These are phyloP conservation scores for Penicillium sp. DNA, from an alignment of 2,329 filamentous ascomycete genomes.

Conservation along the genomic window DNA sequence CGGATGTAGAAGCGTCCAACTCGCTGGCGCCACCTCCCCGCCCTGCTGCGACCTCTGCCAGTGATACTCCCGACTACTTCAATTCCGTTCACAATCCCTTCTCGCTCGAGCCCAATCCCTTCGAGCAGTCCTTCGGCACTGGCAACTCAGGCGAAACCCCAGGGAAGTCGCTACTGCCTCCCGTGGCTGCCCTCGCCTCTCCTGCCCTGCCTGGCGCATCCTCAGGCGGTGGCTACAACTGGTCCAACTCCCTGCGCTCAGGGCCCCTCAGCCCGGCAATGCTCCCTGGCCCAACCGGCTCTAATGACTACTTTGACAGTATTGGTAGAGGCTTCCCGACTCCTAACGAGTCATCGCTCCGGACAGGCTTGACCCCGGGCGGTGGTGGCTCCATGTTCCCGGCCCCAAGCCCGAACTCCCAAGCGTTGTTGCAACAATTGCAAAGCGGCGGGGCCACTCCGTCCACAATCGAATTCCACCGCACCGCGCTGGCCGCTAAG, in stretches of 20 bases:
- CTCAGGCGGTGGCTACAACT: constrained; percentile 73
- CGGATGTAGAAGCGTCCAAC: constrained; percentile 64
- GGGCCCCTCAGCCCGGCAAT: constrained; percentile 96
- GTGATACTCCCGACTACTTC: constrained; percentile 73
- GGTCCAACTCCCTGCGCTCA: constrained; percentile 85
- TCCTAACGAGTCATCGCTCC: constrained; percentile 92
- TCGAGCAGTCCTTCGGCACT: constrained; percentile 86
- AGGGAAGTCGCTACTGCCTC: constrained; percentile 79
- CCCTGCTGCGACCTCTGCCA: constrained; percentile 56
- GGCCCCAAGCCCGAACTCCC: constrained; percentile 83
- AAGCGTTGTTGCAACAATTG: constrained; percentile 79
- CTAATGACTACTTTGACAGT: constrained; percentile 88
- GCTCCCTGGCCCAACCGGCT: constrained; percentile 77
- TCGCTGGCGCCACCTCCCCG: constrained; percentile 75
- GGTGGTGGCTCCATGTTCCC: constrained; percentile 98
- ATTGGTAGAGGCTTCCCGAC: constrained; percentile 87
- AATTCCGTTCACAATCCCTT: constrained; percentile 60
- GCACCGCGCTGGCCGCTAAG: constrained; percentile 83
- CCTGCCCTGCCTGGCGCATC: constrained; percentile 81
- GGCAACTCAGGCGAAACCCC: constrained; percentile 75
- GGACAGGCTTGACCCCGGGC: constrained; percentile 90
- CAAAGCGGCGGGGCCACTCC: constrained; percentile 85
- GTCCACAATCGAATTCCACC: constrained; percentile 90
- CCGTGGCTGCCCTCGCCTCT: constrained; percentile 88
- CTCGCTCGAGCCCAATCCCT: constrained; percentile 86